Evolutionary conservation across 1,284 basidiomycete species (phyloP).

Genomic region (Stygiomarasmius scandens): DNA sequence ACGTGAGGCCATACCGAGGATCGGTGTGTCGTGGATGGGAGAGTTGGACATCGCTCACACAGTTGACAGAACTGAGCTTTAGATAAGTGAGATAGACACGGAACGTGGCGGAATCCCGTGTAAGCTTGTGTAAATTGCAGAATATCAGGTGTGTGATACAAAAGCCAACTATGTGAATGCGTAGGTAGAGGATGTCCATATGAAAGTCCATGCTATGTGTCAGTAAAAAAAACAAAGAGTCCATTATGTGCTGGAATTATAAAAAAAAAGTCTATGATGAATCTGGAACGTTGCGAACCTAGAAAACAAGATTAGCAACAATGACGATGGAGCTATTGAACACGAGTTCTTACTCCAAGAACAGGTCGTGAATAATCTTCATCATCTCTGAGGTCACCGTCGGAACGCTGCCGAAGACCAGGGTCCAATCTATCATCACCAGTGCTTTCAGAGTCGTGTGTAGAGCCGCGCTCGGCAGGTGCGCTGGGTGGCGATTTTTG

Average conservation of each 20-base stretch:
- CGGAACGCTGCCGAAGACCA: slow-evolving; percentile 40
- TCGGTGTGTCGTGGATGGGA: slow-evolving; percentile 43
- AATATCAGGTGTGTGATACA: neutral
- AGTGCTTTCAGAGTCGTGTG: slow-evolving; percentile 27
- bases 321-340: slow-evolving; percentile 2
- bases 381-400: slow-evolving; percentile 49
- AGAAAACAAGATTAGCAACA: neutral
- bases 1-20: slow-evolving; percentile 47
- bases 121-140: neutral
- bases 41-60: neutral
- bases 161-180: neutral
- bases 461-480: neutral
- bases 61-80: neutral
- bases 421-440: slow-evolving; percentile 49
- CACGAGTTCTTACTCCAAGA: slow-evolving; percentile 48
- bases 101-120: neutral
- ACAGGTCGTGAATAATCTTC: slow-evolving; percentile 61
- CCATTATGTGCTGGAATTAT: neutral
- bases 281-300: slow-evolving; percentile 24
- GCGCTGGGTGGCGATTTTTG: neutral
- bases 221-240: neutral
- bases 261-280: neutral
- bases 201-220: neutral
- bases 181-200: neutral
- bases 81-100: neutral